Base-by-base conservation (phyloP, 768 basidiomycete genomes). In the Tubosaeta sp. region DNA sequence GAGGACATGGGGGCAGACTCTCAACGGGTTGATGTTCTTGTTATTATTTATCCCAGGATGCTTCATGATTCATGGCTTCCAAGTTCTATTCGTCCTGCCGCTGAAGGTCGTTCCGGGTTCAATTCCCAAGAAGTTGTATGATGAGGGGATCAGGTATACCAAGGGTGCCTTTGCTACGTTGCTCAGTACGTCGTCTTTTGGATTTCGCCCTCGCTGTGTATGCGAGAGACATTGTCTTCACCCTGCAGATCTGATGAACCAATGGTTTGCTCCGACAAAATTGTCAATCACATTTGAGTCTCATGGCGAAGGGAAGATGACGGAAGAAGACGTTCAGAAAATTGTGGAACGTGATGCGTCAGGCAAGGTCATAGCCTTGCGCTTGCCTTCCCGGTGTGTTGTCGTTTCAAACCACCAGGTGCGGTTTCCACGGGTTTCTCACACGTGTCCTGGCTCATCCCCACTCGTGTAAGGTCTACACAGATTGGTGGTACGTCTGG, bases 321-420 rank as follows among this genome's bases (percentile, higher is more conserved):
- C 80, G 10, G 65, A 72, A 22, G 76, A 82, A 52, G 82, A 90
- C 31, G 74, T 88, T 22, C 75, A 80, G 26, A 63, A 66, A 9
- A 69, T 89, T 17, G 78, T 86, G 13, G 67, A 80, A 35, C 80
- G 76, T 50, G 79, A 90, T 60, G 60, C 63, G 25, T 64, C 70
- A 2, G 91, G 91, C 8, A 71, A 73, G 33, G 76, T 87, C 31
- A 65, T 77, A 3, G 76, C 74, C 8, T 71, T 97, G 48, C 79
- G 83, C 51, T 69, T 97, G 16, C 91, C 93, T 1, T 80, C 80
- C 57, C 86, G 91, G 66, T 80, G 85, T 32, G 85, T 98, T 25
- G 71, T 93, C 56, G 90, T 94, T 60, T 83, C 91, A 13, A 99
- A 99, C 66, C 95, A 99, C 66, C 95, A 95, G 76, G 91, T 92